Percentiles rank a stretch among this genome's conserved stretches.
Evolutionary conservation across 1,284 basidiomycete genomes (phyloP).

Genomic region (Puccinia triticina): DNA sequence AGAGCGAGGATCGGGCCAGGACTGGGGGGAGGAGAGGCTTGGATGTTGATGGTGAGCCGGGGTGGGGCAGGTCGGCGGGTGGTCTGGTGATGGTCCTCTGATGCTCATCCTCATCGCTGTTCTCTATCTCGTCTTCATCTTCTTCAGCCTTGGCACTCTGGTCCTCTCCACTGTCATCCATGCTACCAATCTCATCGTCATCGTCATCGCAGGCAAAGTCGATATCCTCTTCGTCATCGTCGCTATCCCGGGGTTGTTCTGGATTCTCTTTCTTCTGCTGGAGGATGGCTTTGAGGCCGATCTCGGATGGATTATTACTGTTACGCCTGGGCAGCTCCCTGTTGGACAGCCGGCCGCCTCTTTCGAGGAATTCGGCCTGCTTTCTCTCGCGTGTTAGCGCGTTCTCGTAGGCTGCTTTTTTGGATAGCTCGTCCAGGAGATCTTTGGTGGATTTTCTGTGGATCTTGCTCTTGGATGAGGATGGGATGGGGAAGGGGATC

Average conservation of each 20-base stretch:
- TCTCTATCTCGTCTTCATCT: constrained; percentile 22
- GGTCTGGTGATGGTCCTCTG: too few relatives aligned
- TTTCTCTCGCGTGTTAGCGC: constrained; percentile 31
- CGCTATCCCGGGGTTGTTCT: background rate
- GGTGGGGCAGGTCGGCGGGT: background rate
- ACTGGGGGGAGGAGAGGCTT: background rate
- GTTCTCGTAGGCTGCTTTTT: constrained; percentile 21
- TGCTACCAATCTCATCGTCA: constrained; percentile 40
- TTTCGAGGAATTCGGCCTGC: constrained; percentile 25
- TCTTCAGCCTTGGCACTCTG: constrained; percentile 8
- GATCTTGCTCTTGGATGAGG: background rate
- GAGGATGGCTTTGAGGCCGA: constrained; percentile 22
- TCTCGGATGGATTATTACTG: background rate
- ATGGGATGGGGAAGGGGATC: background rate
- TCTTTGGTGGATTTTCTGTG: background rate
- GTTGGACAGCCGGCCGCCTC: constrained; percentile 13
- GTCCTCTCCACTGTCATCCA: constrained; percentile 28
- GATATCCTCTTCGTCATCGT: constrained; percentile 3
- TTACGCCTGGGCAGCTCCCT: background rate
- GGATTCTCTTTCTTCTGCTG: constrained; percentile 9
- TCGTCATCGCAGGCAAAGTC: constrained; percentile 33
- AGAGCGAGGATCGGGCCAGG: background rate
- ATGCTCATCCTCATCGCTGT: constrained; percentile 2
- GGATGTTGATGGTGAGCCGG: background rate
- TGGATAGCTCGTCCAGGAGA: background rate